These are phyloP conservation scores for Candida qinlingensis DNA, from an alignment of 805 yeast genomes.

Conservation along the genomic window DNA sequence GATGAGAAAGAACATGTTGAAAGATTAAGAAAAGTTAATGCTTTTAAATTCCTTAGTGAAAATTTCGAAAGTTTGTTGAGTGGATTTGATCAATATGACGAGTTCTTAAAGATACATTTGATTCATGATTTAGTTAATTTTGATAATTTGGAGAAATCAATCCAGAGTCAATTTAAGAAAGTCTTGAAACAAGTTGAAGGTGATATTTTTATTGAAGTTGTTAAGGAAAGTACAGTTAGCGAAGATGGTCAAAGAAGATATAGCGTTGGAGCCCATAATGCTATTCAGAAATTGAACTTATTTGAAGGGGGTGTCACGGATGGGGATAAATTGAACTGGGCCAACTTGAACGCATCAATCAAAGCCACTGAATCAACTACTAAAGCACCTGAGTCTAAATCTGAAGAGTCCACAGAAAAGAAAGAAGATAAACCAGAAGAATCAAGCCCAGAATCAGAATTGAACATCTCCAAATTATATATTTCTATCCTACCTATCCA, in stretches of 20 bases:
- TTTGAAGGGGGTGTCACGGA: slow-evolving; percentile 74
- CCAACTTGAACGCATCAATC: slow-evolving; percentile 76
- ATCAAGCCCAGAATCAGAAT: slow-evolving; percentile 3
- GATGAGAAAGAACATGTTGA: slow-evolving; percentile 28
- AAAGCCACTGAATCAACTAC: slow-evolving; percentile 27
- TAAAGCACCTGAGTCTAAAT: too few species aligned
- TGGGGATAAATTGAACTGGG: slow-evolving; percentile 84
- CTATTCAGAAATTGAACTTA: slow-evolving; percentile 47
- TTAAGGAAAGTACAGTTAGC: slow-evolving; percentile 41
- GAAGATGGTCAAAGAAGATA: slow-evolving; percentile 10
- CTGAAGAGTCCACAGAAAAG: slow-evolving; percentile 13
- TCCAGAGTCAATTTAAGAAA: slow-evolving; percentile 49
- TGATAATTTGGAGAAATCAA: slow-evolving; percentile 39
- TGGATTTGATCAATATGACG: slow-evolving; percentile 33
- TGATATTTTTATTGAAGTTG: slow-evolving; percentile 57
- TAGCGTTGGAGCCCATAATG: slow-evolving; percentile 15
- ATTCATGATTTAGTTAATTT: slow-evolving; percentile 64
- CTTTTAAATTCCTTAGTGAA: slow-evolving; percentile 16
- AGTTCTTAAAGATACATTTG: slow-evolving; percentile 54
- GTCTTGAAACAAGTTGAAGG: slow-evolving; percentile 78
- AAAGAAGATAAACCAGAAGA: slow-evolving; percentile 19
- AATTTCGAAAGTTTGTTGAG: slow-evolving; percentile 10
- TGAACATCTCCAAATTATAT: slow-evolving; percentile 52
- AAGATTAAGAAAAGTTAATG: slow-evolving; percentile 11
- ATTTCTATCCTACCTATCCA: slow-evolving; percentile 62